Conservation (phyloP, 2,329 filamentous ascomycete species). For the Botrytis fragariae region DNA sequence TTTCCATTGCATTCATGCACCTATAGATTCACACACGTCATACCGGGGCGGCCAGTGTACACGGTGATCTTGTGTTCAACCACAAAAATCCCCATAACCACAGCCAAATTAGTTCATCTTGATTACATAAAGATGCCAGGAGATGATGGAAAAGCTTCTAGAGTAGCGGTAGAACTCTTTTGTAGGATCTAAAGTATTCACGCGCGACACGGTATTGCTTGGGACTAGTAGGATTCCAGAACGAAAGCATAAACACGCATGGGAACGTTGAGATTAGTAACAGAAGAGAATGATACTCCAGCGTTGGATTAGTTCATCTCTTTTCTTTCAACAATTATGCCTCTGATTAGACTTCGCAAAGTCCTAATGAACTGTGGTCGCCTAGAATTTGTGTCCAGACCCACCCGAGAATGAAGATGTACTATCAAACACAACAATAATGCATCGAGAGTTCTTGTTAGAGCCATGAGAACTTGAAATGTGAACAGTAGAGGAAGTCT, state of each 20-base stretch:
- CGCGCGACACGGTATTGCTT: not conserved
- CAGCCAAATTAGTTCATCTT: constrained; percentile 12
- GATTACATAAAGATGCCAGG: not conserved
- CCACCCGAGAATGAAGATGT: not conserved
- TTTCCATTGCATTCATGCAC: constrained; percentile 15
- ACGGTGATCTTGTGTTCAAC: not conserved
- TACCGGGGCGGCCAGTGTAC: constrained; percentile 13
- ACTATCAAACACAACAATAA: not conserved
- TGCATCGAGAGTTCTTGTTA: not conserved
- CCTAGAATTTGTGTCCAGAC: not conserved
- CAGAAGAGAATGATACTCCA: not conserved
- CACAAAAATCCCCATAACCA: constrained; percentile 3
- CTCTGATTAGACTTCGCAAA: not conserved
- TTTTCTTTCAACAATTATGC: not conserved
- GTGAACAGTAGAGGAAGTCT: not conserved
- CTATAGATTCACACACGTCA: constrained; percentile 5
- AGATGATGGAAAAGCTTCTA: not conserved
- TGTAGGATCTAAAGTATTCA: not conserved
- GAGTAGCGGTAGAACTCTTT: not conserved
- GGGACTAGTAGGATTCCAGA: not conserved
- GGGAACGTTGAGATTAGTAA: not conserved
- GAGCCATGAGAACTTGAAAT: not conserved
- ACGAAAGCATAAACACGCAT: not conserved
- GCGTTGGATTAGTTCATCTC: not conserved
- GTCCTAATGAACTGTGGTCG: not conserved